These are phyloP conservation scores for Plasmodium gonderi DNA, from an alignment of 169 alveolate genomes.

Conservation along the genomic window DNA sequence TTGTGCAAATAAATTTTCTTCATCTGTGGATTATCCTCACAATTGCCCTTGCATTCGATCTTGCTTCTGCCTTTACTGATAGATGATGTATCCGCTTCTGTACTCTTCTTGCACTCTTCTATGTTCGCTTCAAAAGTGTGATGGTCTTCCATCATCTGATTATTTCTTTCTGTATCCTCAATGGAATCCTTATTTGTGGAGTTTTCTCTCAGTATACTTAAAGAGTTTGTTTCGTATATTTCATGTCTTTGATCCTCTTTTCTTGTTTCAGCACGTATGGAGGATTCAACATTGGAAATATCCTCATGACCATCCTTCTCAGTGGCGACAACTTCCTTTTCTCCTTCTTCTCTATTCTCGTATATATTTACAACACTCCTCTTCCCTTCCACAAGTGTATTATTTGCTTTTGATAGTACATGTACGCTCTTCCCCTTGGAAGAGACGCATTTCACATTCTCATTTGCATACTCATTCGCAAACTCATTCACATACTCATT, in stretches of 20 bases:
- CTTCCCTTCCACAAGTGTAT: neutral
- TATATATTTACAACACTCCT: conserved; percentile 40
- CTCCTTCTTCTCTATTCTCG: conserved; percentile 10
- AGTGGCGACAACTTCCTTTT: neutral
- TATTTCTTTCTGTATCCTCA: neutral
- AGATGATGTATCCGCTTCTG: neutral
- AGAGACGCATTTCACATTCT: neutral
- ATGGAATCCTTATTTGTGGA: neutral
- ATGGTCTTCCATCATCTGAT: neutral
- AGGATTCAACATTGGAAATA: neutral
- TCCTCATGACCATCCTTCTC: neutral
- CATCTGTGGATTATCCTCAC: neutral
- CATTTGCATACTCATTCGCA: no score
- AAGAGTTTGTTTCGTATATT: neutral
- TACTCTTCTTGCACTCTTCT: neutral
- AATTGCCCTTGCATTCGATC: neutral
- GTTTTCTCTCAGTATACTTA: neutral
- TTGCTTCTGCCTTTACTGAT: neutral
- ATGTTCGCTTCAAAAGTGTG: neutral
- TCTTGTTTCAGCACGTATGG: neutral
- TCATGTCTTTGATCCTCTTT: neutral
- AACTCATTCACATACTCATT: conserved; percentile 19
- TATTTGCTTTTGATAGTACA: neutral
- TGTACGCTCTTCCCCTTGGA: neutral
- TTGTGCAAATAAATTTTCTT: conserved; percentile 17